Conservation (phyloP, 75 land plant genomes). For the Cupressus sempervirens region DNA sequence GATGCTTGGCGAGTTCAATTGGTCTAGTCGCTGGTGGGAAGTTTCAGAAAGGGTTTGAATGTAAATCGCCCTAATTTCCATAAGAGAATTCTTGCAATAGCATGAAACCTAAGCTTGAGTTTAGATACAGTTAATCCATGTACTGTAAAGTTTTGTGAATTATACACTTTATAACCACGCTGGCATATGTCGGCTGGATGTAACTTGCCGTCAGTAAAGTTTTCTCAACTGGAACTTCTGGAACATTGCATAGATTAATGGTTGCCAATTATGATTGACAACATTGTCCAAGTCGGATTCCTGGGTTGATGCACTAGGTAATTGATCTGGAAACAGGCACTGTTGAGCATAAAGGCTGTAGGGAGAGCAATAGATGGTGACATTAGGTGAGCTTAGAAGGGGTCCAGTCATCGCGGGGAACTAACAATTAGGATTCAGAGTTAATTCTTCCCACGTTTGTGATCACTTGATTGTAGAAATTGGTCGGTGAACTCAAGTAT, state of each 20-base stretch:
- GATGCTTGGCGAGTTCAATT: background rate
- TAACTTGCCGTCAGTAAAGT: background rate
- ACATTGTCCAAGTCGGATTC: background rate
- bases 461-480: background rate
- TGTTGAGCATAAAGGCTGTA: background rate
- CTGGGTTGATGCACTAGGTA: background rate
- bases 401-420: background rate
- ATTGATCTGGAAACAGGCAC: background rate
- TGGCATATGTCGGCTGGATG: background rate
- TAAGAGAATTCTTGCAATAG: background rate
- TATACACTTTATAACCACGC: background rate
- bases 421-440: background rate
- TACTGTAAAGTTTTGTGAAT: background rate
- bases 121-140: background rate
- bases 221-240: background rate
- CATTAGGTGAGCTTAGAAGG: background rate
- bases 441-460: background rate
- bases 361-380: background rate
- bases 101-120: background rate
- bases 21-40: background rate
- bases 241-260: background rate
- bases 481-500: background rate
- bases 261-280: background rate
- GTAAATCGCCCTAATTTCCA: background rate
- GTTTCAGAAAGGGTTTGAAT: background rate